These are phyloP conservation scores for Halophytophthora polymorphica DNA, from an alignment of 352 stramenopile species.

Conservation along the genomic window DNA sequence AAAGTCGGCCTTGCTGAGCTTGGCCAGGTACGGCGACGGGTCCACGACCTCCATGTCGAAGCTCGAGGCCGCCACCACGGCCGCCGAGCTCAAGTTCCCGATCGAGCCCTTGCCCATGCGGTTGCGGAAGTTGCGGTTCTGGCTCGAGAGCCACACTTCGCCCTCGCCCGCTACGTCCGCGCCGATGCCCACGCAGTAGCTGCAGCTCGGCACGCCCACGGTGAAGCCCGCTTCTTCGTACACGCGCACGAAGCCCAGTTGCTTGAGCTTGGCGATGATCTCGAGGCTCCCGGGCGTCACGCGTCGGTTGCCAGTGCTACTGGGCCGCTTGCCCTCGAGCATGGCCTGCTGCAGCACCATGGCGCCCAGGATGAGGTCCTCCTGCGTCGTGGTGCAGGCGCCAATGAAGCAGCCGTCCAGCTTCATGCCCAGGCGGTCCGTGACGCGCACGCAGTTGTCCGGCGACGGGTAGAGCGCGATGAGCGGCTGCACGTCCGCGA, in stretches of 20 bases:
- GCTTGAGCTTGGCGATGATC: conserved; percentile 78
- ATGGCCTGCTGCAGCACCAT: conserved; percentile 74
- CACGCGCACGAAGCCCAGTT: conserved; percentile 65
- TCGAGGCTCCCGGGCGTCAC: conserved; percentile 78
- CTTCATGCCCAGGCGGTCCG: conserved; percentile 61
- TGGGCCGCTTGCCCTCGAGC: conserved; percentile 66
- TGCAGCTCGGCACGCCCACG: conserved; percentile 73
- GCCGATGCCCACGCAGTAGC: conserved; percentile 78
- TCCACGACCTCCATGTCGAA: conserved; percentile 82
- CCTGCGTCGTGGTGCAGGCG: conserved; percentile 77
- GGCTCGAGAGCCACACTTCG: conserved; percentile 78
- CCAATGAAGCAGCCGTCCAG: conserved; percentile 87
- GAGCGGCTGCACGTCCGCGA: conserved; percentile 63
- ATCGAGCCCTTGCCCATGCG: conserved; percentile 84
- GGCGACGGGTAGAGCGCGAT: conserved; percentile 80
- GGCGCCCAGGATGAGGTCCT: conserved; percentile 79
- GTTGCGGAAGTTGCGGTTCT: conserved; percentile 89
- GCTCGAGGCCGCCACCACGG: conserved; percentile 79
- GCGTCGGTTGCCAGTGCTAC: conserved; percentile 54
- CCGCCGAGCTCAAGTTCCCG: conserved; percentile 72
- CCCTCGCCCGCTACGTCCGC: conserved; percentile 76
- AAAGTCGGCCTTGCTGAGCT: conserved; percentile 72
- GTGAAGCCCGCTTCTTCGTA: conserved; percentile 82
- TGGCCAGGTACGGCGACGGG: conserved; percentile 59
- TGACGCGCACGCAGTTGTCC: conserved; percentile 73